Conservation (phyloP, 345 rosid genomes). For the Corchorus olitorius region DNA sequence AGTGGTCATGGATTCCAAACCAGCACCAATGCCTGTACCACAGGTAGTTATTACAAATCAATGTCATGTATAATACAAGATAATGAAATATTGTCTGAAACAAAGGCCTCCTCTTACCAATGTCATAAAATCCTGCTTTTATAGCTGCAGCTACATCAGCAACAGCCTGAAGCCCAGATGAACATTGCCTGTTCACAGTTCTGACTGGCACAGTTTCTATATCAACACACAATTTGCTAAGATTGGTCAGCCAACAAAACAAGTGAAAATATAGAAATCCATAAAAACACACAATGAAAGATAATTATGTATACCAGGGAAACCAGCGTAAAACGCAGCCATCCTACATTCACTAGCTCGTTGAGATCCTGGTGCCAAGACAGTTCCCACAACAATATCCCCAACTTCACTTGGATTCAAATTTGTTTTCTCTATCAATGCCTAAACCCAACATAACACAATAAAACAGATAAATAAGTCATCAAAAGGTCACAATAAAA, state of each 20-base stretch:
- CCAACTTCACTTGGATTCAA: constrained; percentile 88
- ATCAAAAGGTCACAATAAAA: background rate
- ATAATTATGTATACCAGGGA: constrained; percentile 58
- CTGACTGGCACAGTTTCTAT: constrained; percentile 86
- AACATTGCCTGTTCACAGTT: constrained; percentile 92
- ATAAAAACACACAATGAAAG: background rate
- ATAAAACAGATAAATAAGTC: background rate
- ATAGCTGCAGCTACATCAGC: constrained; percentile 97
- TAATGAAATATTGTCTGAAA: background rate
- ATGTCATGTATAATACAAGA: background rate
- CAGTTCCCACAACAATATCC: constrained; percentile 95
- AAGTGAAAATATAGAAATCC: background rate
- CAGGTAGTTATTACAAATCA: background rate
- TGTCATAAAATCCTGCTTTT: constrained; percentile 93
- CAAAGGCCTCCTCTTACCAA: constrained; percentile 49
- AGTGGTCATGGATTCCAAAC: constrained; percentile 89
- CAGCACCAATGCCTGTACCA: constrained; percentile 87
- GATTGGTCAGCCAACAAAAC: background rate
- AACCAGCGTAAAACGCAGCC: constrained; percentile 98
- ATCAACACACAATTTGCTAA: background rate
- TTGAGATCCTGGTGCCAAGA: constrained; percentile 86
- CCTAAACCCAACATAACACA: constrained; percentile 44
- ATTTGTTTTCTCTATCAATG: constrained; percentile 79
- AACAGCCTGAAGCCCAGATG: constrained; percentile 99
- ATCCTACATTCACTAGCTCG: constrained; percentile 95